Evolutionary conservation across 192 early-diverging fungal species (phyloP).

Genomic region (Rhizophagus clarus): DNA sequence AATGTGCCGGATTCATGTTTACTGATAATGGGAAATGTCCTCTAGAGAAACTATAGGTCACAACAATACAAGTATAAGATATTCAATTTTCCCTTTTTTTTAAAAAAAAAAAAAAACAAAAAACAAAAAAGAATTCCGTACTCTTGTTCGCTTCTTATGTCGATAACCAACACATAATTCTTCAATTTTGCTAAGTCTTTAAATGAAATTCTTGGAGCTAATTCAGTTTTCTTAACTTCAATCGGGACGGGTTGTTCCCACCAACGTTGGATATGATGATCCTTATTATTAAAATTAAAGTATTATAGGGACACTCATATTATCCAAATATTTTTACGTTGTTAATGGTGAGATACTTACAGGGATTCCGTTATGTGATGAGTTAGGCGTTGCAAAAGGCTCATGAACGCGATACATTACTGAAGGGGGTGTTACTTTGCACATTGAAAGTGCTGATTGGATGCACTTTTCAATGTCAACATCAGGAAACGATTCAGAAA

Average conservation of each 20-base stretch:
- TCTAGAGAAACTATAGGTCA: conserved; percentile 45
- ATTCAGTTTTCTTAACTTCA: conserved; percentile 50
- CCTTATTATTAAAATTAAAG: conserved; percentile 6
- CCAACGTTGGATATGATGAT: conserved; percentile 39
- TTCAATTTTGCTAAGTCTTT: conserved; percentile 50
- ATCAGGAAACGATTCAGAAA: conserved; percentile 61
- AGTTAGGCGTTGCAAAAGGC: conserved; percentile 32
- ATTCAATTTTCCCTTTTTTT: not conserved
- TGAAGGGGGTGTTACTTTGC: conserved; percentile 70
- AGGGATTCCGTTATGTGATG: conserved; percentile 2
- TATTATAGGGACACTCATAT: no score
- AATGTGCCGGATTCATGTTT: conserved; percentile 48
- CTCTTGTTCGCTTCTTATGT: conserved; percentile 59
- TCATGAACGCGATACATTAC: conserved; percentile 43
- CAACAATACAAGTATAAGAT: not conserved
- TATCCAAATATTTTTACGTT: no score
- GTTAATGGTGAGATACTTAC: not conserved
- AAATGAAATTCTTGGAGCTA: conserved; percentile 57
- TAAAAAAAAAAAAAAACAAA: not conserved
- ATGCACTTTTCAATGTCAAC: conserved; percentile 77
- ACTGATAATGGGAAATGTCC: conserved; percentile 60
- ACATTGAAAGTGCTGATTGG: conserved; percentile 60
- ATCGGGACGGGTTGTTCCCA: conserved; percentile 54
- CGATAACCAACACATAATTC: conserved; percentile 54
- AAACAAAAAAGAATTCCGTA: conserved; percentile 32